A percentile compares a stretch with the other conserved stretches of the same genome.
Evolutionary conservation across 805 yeast genomes (phyloP).

Genomic region (Yamadazyma insecticola): DNA sequence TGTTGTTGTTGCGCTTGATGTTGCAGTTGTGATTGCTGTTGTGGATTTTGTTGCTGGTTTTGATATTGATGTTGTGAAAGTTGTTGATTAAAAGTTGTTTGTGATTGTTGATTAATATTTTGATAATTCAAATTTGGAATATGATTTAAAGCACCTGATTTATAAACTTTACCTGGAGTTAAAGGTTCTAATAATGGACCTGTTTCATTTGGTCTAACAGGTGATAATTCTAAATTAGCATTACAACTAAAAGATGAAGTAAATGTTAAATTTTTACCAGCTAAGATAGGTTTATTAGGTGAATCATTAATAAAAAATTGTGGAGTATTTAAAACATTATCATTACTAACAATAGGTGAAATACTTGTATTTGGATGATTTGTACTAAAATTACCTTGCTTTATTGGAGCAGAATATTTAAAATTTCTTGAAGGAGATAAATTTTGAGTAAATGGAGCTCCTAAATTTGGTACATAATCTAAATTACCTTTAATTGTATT

Average conservation of each 20-base stretch:
- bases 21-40: conserved; percentile 1
- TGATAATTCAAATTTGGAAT: conserved; percentile 9
- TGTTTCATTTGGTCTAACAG: conserved; percentile 51
- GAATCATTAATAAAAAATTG: conserved; percentile 25
- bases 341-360: not conserved
- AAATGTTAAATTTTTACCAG: conserved; percentile 43
- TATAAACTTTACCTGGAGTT: conserved; percentile 42
- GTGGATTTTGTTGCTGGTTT: conserved; percentile 4
- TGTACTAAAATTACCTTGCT: conserved; percentile 5
- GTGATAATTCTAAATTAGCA: conserved; percentile 61
- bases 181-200: conserved; percentile 66
- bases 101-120: conserved; percentile 2
- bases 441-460: conserved; percentile 1
- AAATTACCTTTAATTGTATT: not conserved
- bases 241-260: conserved; percentile 65
- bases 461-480: no score
- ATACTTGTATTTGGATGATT: not conserved
- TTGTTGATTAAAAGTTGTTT: not conserved
- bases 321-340: conserved; percentile 14
- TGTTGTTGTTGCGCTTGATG: conserved; percentile 6
- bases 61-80: conserved; percentile 1
- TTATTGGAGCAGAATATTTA: conserved; percentile 1
- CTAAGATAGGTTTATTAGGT: conserved; percentile 37
- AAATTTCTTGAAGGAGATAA: conserved; percentile 5
- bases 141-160: conserved; percentile 12